Conservation (phyloP, 2,329 filamentous ascomycete genomes). For the Cytospora piceae region DNA sequence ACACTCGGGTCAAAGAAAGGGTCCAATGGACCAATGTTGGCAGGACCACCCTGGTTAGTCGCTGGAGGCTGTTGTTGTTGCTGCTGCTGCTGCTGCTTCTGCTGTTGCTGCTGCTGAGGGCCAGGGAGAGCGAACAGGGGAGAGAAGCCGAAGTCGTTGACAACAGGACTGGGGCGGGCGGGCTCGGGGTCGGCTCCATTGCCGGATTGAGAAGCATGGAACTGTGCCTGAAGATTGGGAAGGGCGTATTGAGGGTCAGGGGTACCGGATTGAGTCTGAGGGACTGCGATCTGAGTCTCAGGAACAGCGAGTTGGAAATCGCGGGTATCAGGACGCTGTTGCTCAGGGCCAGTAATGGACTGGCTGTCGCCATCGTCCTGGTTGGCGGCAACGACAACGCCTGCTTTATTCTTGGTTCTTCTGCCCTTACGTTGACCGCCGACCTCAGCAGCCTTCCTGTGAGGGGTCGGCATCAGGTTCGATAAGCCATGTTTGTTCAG, state of each 20-base stretch:
- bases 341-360: not conserved
- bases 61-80: slow-evolving; percentile 5
- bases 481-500: slow-evolving; percentile 19
- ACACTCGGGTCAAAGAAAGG: not conserved
- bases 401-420: not conserved
- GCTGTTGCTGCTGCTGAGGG: not conserved
- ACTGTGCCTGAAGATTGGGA: not conserved
- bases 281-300: not conserved
- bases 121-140: too few relatives aligned
- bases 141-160: not conserved
- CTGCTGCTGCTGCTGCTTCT: too few relatives aligned
- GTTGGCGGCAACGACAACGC: slow-evolving; percentile 4
- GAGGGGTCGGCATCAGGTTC: not conserved
- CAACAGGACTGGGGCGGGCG: not conserved
- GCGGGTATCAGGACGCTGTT: not conserved
- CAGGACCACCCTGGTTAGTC: too few relatives aligned
- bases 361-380: not conserved
- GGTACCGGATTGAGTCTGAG: not conserved
- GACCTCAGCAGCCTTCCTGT: not conserved
- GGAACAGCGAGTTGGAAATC: too few relatives aligned
- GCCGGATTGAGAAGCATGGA: not conserved
- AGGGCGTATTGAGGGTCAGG: not conserved
- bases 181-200: not conserved
- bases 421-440: not conserved
- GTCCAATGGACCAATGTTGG: not conserved